Evolutionary conservation across 768 basidiomycete species (phyloP).

Genomic region (Termitomyces sp.): DNA sequence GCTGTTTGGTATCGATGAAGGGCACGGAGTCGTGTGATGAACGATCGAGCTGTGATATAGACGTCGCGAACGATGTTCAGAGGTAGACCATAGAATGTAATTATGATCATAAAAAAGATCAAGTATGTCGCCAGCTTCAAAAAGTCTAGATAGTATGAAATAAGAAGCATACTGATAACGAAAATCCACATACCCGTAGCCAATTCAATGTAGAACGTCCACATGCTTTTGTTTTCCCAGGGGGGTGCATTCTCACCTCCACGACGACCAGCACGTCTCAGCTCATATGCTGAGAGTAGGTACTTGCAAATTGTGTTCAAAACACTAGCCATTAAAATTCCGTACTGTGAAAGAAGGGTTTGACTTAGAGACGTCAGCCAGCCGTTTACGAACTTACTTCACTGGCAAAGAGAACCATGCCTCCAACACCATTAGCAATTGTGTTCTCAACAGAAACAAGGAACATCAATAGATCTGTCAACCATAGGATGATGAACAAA

Average conservation of each 20-base stretch:
- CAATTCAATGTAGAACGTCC: slow-evolving; percentile 91
- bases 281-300: slow-evolving; percentile 71
- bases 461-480: slow-evolving; percentile 73
- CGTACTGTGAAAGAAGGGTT: slow-evolving; percentile 50
- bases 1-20: slow-evolving; percentile 90
- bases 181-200: slow-evolving; percentile 60
- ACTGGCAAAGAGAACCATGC: slow-evolving; percentile 92
- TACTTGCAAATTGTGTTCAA: slow-evolving; percentile 81
- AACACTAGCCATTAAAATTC: slow-evolving; percentile 79
- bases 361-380: not conserved
- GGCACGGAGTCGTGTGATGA: slow-evolving; percentile 81
- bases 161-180: slow-evolving; percentile 1
- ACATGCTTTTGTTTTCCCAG: slow-evolving; percentile 99
- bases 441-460: slow-evolving; percentile 77
- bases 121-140: slow-evolving; percentile 90
- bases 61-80: slow-evolving; percentile 97
- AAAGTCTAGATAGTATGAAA: slow-evolving; percentile 58
- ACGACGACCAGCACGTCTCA: slow-evolving; percentile 67
- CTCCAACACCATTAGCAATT: slow-evolving; percentile 71
- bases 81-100: slow-evolving; percentile 91
- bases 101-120: slow-evolving; percentile 89
- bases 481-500: slow-evolving; percentile 71
- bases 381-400: slow-evolving; percentile 52
- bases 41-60: slow-evolving; percentile 91
- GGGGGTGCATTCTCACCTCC: slow-evolving; percentile 83